Percentiles rank a stretch among this genome's conserved stretches.
phyloP scores from a whole-genome alignment of 1,139 yeast species.

The Nakaseomyces glabratus region DNA sequence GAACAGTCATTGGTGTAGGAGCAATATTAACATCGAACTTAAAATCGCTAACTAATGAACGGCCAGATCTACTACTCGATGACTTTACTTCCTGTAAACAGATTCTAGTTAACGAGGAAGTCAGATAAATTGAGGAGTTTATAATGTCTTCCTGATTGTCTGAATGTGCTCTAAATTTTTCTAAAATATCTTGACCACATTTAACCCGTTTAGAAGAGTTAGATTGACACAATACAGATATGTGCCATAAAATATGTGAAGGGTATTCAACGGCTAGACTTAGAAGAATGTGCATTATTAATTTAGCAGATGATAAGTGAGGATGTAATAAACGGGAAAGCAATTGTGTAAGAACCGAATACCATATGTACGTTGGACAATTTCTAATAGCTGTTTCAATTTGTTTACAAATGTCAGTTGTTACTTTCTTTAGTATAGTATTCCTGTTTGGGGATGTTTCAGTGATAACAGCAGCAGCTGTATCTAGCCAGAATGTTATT shows the following conservation, averaged over 20 bases:
- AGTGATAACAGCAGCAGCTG: constrained; percentile 39
- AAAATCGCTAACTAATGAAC: constrained; percentile 40
- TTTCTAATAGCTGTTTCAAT: constrained; percentile 39
- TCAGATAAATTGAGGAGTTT: constrained; percentile 19
- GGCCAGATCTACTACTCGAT: constrained; percentile 25
- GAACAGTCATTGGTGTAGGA: constrained; percentile 70
- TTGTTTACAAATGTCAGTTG: constrained; percentile 34
- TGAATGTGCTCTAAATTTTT: constrained; percentile 17
- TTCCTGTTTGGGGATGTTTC: constrained; percentile 18
- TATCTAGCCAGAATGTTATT: constrained; percentile 86
- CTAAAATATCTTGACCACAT: constrained; percentile 44
- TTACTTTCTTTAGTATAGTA: constrained; percentile 25
- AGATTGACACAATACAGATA: constrained; percentile 66
- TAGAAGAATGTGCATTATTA: constrained; percentile 49
- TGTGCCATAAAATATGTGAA: constrained; percentile 75
- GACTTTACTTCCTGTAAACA: constrained; percentile 28
- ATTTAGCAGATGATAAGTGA: constrained; percentile 46
- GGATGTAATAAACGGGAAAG: constrained; percentile 69
- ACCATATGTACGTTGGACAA: constrained; percentile 64
- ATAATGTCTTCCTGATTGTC: constrained; percentile 13
- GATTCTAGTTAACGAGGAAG: constrained; percentile 25
- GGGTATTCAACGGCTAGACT: constrained; percentile 61
- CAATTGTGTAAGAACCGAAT: constrained; percentile 77
- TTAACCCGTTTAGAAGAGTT: constrained; percentile 47
- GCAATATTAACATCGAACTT: constrained; percentile 40